Conservation (phyloP, 106 monocot species). For the Chionographis japonica region DNA sequence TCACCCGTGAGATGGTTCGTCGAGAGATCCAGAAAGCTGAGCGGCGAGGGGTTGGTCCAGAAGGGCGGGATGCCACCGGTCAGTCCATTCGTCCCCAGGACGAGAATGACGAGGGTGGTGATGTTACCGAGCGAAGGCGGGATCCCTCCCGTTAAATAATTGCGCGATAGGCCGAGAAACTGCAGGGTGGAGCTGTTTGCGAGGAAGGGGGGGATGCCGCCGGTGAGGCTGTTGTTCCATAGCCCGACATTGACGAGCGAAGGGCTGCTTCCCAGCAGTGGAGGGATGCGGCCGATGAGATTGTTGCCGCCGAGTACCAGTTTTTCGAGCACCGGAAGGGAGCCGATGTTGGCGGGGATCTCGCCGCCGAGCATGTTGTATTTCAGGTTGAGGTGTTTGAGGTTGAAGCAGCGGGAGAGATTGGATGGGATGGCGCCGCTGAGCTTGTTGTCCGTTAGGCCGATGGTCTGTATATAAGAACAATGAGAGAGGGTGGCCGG, state of each 20-base stretch:
- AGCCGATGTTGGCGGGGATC: neutral
- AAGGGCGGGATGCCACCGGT: conserved; percentile 12
- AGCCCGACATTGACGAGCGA: neutral
- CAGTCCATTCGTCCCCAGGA: neutral
- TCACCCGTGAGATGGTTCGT: conserved; percentile 1
- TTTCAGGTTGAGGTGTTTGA: neutral
- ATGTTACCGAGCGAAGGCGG: neutral
- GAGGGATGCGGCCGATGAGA: neutral
- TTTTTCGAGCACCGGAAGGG: neutral
- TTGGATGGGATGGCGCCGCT: conserved; percentile 2
- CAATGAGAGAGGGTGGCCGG: neutral
- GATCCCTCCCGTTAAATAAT: neutral
- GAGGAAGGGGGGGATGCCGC: neutral
- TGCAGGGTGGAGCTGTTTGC: neutral
- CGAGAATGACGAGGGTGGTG: neutral
- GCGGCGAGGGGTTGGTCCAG: conserved; percentile 1
- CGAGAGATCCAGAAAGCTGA: neutral
- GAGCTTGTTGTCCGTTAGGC: conserved; percentile 13
- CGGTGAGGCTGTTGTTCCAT: neutral
- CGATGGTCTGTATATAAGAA: neutral
- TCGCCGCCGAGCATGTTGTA: conserved; percentile 10
- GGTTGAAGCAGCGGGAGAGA: neutral
- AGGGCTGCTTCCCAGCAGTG: neutral
- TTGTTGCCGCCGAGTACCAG: neutral
- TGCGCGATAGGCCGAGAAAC: neutral